phyloP scores from a whole-genome alignment of 768 basidiomycete genomes.

The Coprinopsis strossmayeri region DNA sequence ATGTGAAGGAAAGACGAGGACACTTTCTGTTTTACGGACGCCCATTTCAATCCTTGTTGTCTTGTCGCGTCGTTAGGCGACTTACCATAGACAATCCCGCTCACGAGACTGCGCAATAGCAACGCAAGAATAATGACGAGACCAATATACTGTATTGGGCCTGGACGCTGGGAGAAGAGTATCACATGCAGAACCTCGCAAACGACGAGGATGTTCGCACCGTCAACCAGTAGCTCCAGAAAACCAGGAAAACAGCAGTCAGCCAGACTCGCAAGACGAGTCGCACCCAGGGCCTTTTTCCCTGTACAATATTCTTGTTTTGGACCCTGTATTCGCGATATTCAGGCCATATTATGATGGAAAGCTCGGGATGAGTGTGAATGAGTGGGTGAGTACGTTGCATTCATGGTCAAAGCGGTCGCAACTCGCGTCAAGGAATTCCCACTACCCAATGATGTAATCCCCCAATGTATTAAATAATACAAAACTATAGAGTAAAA shows the following conservation, averaged over 20 bases:
- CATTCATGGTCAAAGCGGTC: slow-evolving; percentile 12
- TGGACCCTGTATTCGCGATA: slow-evolving; percentile 59
- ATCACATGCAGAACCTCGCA: neutral
- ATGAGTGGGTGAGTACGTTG: slow-evolving; percentile 23
- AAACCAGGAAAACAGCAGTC: neutral
- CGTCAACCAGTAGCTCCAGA: neutral
- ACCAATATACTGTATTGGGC: neutral
- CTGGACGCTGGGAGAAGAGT: neutral
- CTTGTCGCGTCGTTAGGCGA: neutral
- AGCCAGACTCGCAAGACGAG: slow-evolving; percentile 4
- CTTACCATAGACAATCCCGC: neutral
- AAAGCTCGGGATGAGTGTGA: slow-evolving; percentile 43
- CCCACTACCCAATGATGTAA: neutral
- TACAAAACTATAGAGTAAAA: no score
- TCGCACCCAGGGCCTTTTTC: neutral
- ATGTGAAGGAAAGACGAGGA: slow-evolving; percentile 57
- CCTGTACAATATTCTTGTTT: slow-evolving; percentile 31
- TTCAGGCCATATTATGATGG: slow-evolving; percentile 35
- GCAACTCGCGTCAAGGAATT: neutral
- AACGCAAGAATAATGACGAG: neutral
- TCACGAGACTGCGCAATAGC: neutral
- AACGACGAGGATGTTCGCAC: neutral
- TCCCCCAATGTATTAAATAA: no score
- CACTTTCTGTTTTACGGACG: slow-evolving; percentile 71
- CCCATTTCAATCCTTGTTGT: neutral